Percentiles rank a stretch among this genome's conserved stretches.
These are phyloP conservation scores for Phytophthora kernoviae DNA, from an alignment of 352 stramenopile genomes.

Conservation along the genomic window DNA sequence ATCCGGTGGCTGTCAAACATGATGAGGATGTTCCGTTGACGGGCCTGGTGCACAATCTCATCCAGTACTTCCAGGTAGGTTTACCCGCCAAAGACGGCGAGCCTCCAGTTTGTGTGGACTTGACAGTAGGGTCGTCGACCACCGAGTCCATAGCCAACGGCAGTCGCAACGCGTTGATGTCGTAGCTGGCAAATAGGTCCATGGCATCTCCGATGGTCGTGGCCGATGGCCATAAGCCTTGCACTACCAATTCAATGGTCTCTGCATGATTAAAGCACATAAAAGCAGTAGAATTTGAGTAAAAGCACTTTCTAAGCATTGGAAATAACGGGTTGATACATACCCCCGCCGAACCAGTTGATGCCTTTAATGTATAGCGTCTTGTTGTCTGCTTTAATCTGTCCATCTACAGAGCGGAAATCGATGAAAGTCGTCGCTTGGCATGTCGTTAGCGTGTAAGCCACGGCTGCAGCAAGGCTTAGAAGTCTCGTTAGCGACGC, in stretches of 20 bases:
- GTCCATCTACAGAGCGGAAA: constrained; percentile 63
- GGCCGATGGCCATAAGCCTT: constrained; percentile 70
- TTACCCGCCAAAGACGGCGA: constrained; percentile 44
- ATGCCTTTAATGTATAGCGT: constrained; percentile 71
- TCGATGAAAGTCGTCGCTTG: constrained; percentile 51
- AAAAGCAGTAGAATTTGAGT: not conserved
- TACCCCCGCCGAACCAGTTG: constrained; percentile 75
- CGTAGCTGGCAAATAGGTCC: constrained; percentile 49
- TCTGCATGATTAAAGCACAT: constrained; percentile 29
- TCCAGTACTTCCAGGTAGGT: constrained; percentile 71
- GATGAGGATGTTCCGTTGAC: constrained; percentile 71
- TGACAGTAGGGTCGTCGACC: constrained; percentile 49
- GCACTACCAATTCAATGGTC: constrained; percentile 59
- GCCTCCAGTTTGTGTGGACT: constrained; percentile 51
- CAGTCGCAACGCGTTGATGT: constrained; percentile 66
- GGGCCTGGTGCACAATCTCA: constrained; percentile 52
- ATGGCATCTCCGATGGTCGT: constrained; percentile 58
- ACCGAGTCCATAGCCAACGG: constrained; percentile 75
- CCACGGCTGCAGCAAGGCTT: not conserved
- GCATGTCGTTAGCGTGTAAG: constrained; percentile 1
- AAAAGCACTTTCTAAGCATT: not conserved
- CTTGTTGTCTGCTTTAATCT: constrained; percentile 59
- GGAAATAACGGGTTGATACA: constrained; percentile 3
- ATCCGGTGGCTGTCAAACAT: constrained; percentile 77
- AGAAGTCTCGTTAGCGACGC: constrained; percentile 7